Evolutionary conservation across 208 protist species (phyloP).

Genomic region (Crithidia sp.): DNA sequence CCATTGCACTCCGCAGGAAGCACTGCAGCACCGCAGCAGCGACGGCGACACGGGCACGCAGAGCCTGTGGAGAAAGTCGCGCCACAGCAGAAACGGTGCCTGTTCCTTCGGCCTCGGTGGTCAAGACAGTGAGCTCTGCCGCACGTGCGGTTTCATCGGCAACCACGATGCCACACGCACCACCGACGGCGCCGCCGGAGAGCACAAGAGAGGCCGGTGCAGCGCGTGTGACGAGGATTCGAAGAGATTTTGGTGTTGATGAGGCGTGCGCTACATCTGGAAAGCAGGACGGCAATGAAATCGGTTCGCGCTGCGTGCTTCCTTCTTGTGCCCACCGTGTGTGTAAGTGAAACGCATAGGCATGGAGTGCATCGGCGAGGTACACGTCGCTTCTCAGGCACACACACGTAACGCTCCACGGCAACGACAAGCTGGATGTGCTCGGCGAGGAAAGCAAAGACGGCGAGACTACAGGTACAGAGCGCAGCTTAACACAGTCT

Average conservation of each 20-base stretch:
- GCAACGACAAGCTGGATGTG: too few species aligned
- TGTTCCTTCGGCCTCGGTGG: too few species aligned
- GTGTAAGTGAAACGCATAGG: neutral
- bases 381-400: conserved; percentile 22
- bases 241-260: too few species aligned
- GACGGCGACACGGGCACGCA: conserved; percentile 33
- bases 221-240: conserved; percentile 8
- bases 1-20: conserved; percentile 8
- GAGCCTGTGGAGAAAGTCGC: too few species aligned
- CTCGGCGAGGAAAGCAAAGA: too few species aligned
- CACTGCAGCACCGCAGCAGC: conserved; percentile 22
- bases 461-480: neutral
- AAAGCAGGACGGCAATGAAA: too few species aligned
- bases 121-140: neutral
- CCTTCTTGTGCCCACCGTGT: neutral
- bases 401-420: neutral
- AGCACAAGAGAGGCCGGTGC: conserved; percentile 22
- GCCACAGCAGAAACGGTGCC: too few species aligned
- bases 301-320: neutral
- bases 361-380: conserved; percentile 10
- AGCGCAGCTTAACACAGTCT: conserved; percentile 14
- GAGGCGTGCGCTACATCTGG: too few species aligned
- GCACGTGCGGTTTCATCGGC: conserved; percentile 19
- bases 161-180: conserved; percentile 7
- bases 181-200: conserved; percentile 24